A percentile compares a stretch with the other conserved stretches of the same genome.
Evolutionary conservation across 345 rosid genomes (phyloP).

Genomic region (Eucalyptus lansdowneana): DNA sequence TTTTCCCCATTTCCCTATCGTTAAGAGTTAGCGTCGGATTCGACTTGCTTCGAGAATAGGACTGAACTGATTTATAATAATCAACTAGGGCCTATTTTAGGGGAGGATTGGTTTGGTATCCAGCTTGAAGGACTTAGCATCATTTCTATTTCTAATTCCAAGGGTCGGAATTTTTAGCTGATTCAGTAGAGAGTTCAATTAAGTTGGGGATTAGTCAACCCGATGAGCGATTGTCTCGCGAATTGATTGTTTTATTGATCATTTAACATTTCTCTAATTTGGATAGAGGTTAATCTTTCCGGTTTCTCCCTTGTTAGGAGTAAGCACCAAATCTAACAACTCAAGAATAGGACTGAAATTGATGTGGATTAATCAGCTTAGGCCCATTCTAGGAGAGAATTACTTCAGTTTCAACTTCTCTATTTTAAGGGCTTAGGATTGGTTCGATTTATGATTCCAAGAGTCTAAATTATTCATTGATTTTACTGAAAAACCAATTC

Average conservation of each 20-base stretch:
- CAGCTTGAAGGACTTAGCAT: background rate
- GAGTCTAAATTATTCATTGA: no score
- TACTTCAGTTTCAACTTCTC: background rate
- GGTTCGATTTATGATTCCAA: rapidly evolving
- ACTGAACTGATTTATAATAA: background rate
- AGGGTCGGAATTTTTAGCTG: rapidly evolving
- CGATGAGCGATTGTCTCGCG: no score
- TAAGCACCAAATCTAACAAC: background rate
- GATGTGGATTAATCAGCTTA: background rate
- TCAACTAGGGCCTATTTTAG: background rate
- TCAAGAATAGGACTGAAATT: background rate
- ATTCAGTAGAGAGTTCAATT: background rate
- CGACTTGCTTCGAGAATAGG: background rate
- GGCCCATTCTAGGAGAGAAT: background rate
- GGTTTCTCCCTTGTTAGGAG: rapidly evolving
- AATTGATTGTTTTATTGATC: no score
- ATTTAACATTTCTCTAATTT: background rate
- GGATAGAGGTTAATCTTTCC: background rate
- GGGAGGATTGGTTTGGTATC: rapidly evolving
- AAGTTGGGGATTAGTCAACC: no score
- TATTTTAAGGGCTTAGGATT: background rate
- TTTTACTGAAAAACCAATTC: background rate
- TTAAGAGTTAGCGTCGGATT: rapidly evolving
- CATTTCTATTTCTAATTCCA: background rate
- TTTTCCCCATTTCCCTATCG: rapidly evolving